Conservation (phyloP, 805 yeast genomes). For the Candida argentea region DNA sequence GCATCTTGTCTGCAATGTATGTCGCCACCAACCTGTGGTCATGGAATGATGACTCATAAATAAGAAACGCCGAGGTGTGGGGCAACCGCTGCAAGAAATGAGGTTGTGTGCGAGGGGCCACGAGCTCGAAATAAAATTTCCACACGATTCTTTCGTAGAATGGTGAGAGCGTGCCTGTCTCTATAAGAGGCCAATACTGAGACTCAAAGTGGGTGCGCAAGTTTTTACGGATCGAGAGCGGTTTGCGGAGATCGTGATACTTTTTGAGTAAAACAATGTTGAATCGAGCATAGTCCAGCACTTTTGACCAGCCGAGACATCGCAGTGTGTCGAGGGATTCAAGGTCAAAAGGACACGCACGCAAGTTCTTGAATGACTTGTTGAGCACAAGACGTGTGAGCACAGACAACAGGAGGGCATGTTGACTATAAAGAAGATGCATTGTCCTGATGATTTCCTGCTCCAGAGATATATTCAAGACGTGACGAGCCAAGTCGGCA, state of each 20-base stretch:
- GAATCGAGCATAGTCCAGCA: constrained; percentile 18
- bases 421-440: constrained; percentile 15
- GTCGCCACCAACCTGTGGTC: constrained; percentile 6
- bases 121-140: constrained; percentile 30
- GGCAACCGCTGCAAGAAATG: constrained; percentile 14
- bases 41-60: constrained; percentile 26
- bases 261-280: constrained; percentile 25
- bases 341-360: constrained; percentile 10
- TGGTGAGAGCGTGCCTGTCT: constrained; percentile 14
- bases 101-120: constrained; percentile 11
- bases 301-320: constrained; percentile 6
- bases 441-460: constrained; percentile 7
- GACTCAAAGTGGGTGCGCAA: constrained; percentile 18
- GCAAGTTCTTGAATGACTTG: constrained; percentile 9
- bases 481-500: constrained; percentile 11
- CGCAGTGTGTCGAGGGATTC: constrained; percentile 3
- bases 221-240: constrained; percentile 19
- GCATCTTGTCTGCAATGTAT: constrained; percentile 7
- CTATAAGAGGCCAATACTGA: constrained; percentile 16
- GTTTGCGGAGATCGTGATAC: constrained; percentile 23
- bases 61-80: constrained; percentile 19
- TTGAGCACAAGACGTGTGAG: constrained; percentile 20
- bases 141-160: constrained; percentile 32
- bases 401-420: constrained; percentile 14
- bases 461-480: constrained; percentile 7